Percentiles rank a stretch among this genome's conserved stretches.
Evolutionary conservation across 257 asterid species (phyloP).

Genomic region (Cordia subcordata): DNA sequence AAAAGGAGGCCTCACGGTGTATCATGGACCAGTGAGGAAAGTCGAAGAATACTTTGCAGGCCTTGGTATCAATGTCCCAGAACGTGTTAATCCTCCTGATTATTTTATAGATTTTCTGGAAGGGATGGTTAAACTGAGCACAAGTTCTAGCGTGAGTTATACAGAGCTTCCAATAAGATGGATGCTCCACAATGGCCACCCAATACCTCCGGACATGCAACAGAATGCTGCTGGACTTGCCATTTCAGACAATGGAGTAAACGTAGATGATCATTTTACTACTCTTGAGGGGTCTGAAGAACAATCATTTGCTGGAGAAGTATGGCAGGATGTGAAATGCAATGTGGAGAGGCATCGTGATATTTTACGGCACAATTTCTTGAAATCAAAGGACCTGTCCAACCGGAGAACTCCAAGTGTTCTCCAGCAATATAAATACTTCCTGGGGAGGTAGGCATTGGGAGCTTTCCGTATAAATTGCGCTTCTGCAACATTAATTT

Average conservation of each 20-base stretch:
- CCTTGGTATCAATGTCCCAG: constrained; percentile 66
- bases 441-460: constrained; percentile 63
- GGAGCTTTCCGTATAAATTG: not conserved
- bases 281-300: constrained; percentile 35
- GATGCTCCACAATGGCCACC: constrained; percentile 82
- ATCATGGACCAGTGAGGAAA: constrained; percentile 78
- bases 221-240: constrained; percentile 23
- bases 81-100: constrained; percentile 90
- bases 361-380: constrained; percentile 47
- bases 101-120: constrained; percentile 84
- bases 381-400: constrained; percentile 68
- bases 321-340: constrained; percentile 56
- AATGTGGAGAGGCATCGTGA: constrained; percentile 50
- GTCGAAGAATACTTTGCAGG: constrained; percentile 81
- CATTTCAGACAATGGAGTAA: constrained; percentile 21
- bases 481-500: not conserved
- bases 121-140: constrained; percentile 63
- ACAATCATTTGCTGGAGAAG: constrained; percentile 55
- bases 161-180: constrained; percentile 84
- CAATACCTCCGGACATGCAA: constrained; percentile 68
- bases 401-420: constrained; percentile 61
- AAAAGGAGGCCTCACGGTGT: constrained; percentile 81
- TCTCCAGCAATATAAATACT: constrained; percentile 58
- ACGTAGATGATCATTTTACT: constrained; percentile 31
- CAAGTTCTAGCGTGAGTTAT: constrained; percentile 45